Percentiles rank a stretch among this genome's conserved stretches.
Conservation (phyloP, 208 protist genomes). For the Trypanosoma cruzi region DNA sequence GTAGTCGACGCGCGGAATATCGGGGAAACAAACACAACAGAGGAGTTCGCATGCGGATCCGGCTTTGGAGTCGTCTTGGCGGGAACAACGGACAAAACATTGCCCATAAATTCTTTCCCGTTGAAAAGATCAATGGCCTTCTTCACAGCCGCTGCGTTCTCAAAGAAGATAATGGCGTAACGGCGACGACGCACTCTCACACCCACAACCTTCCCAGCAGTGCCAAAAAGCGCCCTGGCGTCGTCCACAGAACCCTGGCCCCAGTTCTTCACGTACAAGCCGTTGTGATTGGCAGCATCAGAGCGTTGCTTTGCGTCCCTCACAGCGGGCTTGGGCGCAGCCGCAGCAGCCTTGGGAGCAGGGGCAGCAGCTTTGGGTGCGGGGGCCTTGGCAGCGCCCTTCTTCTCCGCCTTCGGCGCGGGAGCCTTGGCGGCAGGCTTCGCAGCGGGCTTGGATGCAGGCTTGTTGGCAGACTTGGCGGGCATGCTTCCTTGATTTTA, state of each 20-base stretch:
- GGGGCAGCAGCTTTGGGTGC: conserved; percentile 17
- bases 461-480: conserved; percentile 44
- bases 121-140: conserved; percentile 89
- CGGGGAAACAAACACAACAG: conserved; percentile 77
- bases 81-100: conserved; percentile 63
- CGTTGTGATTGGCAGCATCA: conserved; percentile 52
- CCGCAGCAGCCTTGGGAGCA: conserved; percentile 19
- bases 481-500: conserved; percentile 63
- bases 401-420: conserved; percentile 31
- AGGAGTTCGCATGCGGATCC: conserved; percentile 70
- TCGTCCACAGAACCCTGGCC: conserved; percentile 72
- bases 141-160: conserved; percentile 79
- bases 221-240: conserved; percentile 50
- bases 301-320: conserved; percentile 30
- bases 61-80: conserved; percentile 78
- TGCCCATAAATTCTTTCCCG: conserved; percentile 76
- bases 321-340: background rate
- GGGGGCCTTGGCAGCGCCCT: conserved; percentile 31
- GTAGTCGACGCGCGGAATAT: conserved; percentile 81
- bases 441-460: background rate
- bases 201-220: conserved; percentile 59
- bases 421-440: conserved; percentile 42
- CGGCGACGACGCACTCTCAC: conserved; percentile 73
- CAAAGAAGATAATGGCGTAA: conserved; percentile 86
- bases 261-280: conserved; percentile 90